Percentiles rank a stretch among this genome's conserved stretches.
These are phyloP conservation scores for Gyrodon lividus DNA, from an alignment of 768 basidiomycete species.

Conservation along the genomic window DNA sequence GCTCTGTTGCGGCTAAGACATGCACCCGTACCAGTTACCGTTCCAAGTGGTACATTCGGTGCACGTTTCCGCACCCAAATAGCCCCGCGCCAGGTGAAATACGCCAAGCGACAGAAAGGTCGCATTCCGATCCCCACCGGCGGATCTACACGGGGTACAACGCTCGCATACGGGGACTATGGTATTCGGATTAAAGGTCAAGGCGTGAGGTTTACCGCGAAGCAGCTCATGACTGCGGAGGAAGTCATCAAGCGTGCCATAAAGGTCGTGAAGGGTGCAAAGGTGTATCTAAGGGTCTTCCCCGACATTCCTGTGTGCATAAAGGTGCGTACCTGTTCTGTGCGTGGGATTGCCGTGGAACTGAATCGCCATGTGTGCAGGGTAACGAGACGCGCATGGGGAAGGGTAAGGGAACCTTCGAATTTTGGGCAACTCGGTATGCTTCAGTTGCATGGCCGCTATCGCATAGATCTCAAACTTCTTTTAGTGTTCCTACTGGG, in stretches of 20 bases:
- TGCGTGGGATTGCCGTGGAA: background rate
- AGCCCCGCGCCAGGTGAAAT: conserved; percentile 81
- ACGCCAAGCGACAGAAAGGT: conserved; percentile 89
- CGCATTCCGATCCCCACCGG: conserved; percentile 82
- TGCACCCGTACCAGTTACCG: conserved; percentile 5
- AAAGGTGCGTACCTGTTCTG: conserved; percentile 55
- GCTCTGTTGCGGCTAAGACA: conserved; percentile 15
- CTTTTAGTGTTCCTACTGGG: conserved; percentile 73
- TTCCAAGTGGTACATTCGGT: conserved; percentile 19
- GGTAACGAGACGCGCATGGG: conserved; percentile 99
- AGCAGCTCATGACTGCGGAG: conserved; percentile 84
- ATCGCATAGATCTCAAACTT: background rate
- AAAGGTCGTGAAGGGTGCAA: conserved; percentile 84
- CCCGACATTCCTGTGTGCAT: conserved; percentile 97
- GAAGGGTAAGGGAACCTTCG: conserved; percentile 97
- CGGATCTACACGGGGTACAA: conserved; percentile 91
- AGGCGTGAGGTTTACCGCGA: conserved; percentile 79
- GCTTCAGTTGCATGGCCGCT: conserved; percentile 17
- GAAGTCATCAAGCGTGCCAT: conserved; percentile 88
- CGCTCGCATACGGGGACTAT: conserved; percentile 88
- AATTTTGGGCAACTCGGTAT: conserved; percentile 94
- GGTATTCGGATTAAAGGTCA: conserved; percentile 86
- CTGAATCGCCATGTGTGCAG: conserved; percentile 36
- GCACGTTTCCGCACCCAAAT: conserved; percentile 54
- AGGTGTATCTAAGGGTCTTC: conserved; percentile 87